Evolutionary conservation across 2,329 filamentous ascomycete species (phyloP).

Genomic region (Trichoderma citrinoviride): DNA sequence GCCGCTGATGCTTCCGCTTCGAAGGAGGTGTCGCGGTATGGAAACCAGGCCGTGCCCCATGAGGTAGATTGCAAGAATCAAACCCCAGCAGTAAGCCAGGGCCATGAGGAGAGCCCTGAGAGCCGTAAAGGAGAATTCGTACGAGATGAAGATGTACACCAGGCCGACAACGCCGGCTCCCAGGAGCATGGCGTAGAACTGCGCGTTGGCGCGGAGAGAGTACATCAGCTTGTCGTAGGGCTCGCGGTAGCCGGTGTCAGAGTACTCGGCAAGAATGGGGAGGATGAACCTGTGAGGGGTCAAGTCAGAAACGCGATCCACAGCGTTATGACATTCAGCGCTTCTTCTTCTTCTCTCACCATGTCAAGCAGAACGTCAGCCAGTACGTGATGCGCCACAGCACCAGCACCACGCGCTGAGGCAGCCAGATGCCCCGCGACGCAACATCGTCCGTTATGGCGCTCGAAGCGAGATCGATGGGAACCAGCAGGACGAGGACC

Average conservation of each 20-base stretch:
- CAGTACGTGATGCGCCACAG: slow-evolving; percentile 96
- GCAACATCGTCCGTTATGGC: slow-evolving; percentile 68
- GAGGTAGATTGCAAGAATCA: slow-evolving; percentile 88
- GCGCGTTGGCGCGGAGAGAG: slow-evolving; percentile 80
- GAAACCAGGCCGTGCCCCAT: slow-evolving; percentile 97
- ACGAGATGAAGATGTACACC: slow-evolving; percentile 78
- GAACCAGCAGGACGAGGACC: slow-evolving; percentile 86
- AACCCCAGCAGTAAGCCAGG: slow-evolving; percentile 88
- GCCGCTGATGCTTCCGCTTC: slow-evolving; percentile 72
- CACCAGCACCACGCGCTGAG: slow-evolving; percentile 72
- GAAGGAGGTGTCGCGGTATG: slow-evolving; percentile 77
- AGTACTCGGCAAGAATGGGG: slow-evolving; percentile 89
- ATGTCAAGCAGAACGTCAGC: slow-evolving; percentile 93
- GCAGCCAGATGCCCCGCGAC: slow-evolving; percentile 82
- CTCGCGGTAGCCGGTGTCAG: slow-evolving; percentile 89
- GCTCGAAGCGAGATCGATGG: slow-evolving; percentile 90
- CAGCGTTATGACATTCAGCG: not conserved
- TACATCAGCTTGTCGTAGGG: slow-evolving; percentile 77
- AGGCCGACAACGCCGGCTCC: slow-evolving; percentile 68
- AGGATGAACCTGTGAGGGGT: slow-evolving; percentile 68
- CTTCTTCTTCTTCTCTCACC: too few species aligned
- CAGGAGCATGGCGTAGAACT: slow-evolving; percentile 81
- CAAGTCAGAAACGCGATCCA: not conserved
- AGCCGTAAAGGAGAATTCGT: slow-evolving; percentile 67
- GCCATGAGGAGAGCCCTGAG: slow-evolving; percentile 90